Evolutionary conservation across 2,329 filamentous ascomycete genomes (phyloP).

Genomic region (Colletotrichum musicola): DNA sequence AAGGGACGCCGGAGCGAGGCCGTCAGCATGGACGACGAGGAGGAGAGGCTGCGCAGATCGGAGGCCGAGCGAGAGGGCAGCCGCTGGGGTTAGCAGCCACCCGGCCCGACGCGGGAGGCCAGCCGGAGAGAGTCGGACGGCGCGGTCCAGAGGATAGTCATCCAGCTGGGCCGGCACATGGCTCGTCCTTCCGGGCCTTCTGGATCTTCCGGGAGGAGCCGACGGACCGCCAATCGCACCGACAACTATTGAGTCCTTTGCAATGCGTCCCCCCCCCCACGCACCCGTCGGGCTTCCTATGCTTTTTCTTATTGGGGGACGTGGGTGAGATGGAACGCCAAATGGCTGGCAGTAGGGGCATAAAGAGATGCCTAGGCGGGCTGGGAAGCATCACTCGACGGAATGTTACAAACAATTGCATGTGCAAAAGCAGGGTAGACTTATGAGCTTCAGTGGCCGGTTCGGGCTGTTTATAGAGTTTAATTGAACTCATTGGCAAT

Average conservation of each 20-base stretch:
- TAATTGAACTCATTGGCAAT: slow-evolving; percentile 15
- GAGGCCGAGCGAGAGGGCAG: slow-evolving; percentile 71
- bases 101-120: background rate
- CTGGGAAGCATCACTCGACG: background rate
- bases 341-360: background rate
- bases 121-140: background rate
- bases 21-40: slow-evolving; percentile 60
- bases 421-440: slow-evolving; percentile 7
- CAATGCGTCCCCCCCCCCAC: background rate
- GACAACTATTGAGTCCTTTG: slow-evolving; percentile 6
- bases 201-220: background rate
- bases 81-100: slow-evolving; percentile 57
- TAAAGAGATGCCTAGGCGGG: background rate
- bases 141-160: background rate
- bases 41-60: slow-evolving; percentile 66
- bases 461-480: slow-evolving; percentile 11
- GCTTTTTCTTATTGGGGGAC: background rate
- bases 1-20: slow-evolving; percentile 64
- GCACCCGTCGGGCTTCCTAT: background rate
- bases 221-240: slow-evolving; percentile 8
- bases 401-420: background rate
- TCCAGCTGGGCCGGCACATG: slow-evolving; percentile 15
- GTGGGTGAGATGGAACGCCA: too few species aligned
- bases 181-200: background rate
- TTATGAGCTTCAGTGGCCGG: slow-evolving; percentile 25